Evolutionary conservation across 306 rosid species (phyloP), one percentile per base, ranked within the genome.

Genomic region (Inga oerstediana): DNA sequence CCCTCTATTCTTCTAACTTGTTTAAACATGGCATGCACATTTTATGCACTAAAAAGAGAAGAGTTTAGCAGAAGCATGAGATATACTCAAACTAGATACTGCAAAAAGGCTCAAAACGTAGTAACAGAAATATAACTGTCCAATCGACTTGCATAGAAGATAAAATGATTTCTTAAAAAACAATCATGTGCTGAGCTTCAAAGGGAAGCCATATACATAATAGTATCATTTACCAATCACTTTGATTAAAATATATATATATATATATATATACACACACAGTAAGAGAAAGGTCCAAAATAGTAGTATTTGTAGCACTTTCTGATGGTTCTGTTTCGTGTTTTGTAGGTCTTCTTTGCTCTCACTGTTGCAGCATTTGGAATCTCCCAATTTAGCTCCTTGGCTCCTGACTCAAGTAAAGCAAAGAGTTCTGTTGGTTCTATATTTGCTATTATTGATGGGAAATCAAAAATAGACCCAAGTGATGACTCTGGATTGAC

Each of bases 271-370:
- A 20, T 10, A 70, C 11, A 70, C 22, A 4, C 22, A 72, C 0
- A 22, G 16, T 1, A 13, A 44, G 58, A 72, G 35, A 45, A 49
- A 44, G 9, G 37, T 45, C 13, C 20, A 22, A n/a, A 44, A 45
- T 72, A 7, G 59, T 19, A 43, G 30, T 51, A 7, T 22, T 37
- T 37, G 7, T 7, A 34, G 68, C 34, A 8, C 15, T 71, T 43
- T 41, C 54, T 69, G 30, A 79, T 19, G 45, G 27, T 66, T 32
- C 0, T 67, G 9, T 67, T 24, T 32, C 22, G 5, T 74, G 11
- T 20, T 84, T 58, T 81, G 14, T 81, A 87, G 92, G 90, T 89
- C 54, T 89, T 89, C 89, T 85, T 89, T 81, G 86, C 92, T 79
- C 82, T 89, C 43, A 71, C 77, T 19, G 64, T 89, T 79, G 72